Base-by-base conservation (phyloP, 1,139 yeast species). In the Hansenula lynferdii region DNA sequence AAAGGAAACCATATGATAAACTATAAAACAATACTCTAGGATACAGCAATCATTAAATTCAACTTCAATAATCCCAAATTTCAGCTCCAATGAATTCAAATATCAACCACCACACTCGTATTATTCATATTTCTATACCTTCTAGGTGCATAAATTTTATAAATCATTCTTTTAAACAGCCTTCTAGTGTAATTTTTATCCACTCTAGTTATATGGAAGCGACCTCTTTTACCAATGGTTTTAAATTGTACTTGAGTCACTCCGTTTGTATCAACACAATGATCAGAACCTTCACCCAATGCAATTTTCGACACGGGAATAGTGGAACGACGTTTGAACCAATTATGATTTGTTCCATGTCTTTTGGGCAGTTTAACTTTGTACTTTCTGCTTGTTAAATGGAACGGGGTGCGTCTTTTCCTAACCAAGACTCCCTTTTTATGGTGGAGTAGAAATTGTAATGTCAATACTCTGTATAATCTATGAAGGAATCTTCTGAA, bases 341-440 rank as follows among this genome's bases (percentile, higher is more conserved):
- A n/a, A 3, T 40, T 34, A 28, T 36, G 38, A 10, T 12, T 20
- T 4, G 28, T 20, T 23, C 27, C 18, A 11, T 22, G 31, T 8
- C 36, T 34, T 22, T 39, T 25, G 27, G 40, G 47, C 7, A 40
- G 34, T 31, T 49, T 50, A 7, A 51, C 50, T 22, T 49, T 51
- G 35, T 50, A 53, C 31, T 44, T 42, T 19, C 50, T 38, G 4
- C 47, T 42, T 3, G 47, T 26, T 15, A 49, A 35, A 23, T 48
- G 55, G 37, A 53, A 49, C 4, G 54, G 55, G 9, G 43, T 45
- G 30, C 45, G 41, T 20, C 55, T 37, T 27, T 33, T 45, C 28
- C 41, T 47, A 28, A 50, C 37, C 15, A 44, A 31, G 12, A 51
- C 34, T 15, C 39, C 33, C 7, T 29, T 37, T 8, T 34, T 28